Conservation (phyloP, 1,139 yeast genomes). For the Fermentozyma sake region DNA sequence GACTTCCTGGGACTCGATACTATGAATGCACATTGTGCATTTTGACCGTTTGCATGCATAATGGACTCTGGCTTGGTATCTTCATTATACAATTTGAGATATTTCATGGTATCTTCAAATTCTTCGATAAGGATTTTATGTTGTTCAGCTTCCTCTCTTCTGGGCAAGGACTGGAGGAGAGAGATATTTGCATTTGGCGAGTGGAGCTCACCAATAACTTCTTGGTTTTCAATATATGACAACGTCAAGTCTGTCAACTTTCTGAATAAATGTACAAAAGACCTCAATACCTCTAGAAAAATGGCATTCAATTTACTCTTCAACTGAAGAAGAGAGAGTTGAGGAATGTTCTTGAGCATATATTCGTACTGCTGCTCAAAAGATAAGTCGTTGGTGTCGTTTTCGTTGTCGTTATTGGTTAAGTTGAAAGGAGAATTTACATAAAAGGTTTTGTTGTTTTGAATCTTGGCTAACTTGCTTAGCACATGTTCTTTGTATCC, state of each 20-base stretch:
- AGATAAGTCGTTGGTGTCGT: conserved; percentile 12
- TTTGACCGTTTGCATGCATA: conserved; percentile 6
- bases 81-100: conserved; percentile 13
- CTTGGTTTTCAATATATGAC: conserved; percentile 24
- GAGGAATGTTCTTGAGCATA: conserved; percentile 24
- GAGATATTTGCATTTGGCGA: conserved; percentile 11
- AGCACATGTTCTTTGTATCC: conserved; percentile 32
- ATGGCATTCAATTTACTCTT: conserved; percentile 31
- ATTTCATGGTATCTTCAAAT: conserved; percentile 24
- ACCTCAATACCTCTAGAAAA: conserved; percentile 31
- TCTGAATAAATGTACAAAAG: conserved; percentile 29
- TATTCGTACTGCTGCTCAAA: conserved; percentile 25
- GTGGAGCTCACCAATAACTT: conserved; percentile 23
- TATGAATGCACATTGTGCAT: conserved; percentile 24
- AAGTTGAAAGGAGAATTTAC: conserved; percentile 28
- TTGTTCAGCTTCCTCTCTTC: conserved; percentile 26
- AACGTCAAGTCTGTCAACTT: conserved; percentile 26
- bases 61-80: conserved; percentile 6
- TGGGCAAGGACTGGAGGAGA: conserved; percentile 23
- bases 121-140: conserved; percentile 26
- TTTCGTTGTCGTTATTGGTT: conserved; percentile 5
- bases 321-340: conserved; percentile 27
- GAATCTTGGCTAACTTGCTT: conserved; percentile 15
- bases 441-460: conserved; percentile 18
- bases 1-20: conserved; percentile 38